A percentile compares a stretch with the other conserved stretches of the same genome.
phyloP scores from a whole-genome alignment of 371 early-diverging fungal species.

The Mortierella sp. region DNA sequence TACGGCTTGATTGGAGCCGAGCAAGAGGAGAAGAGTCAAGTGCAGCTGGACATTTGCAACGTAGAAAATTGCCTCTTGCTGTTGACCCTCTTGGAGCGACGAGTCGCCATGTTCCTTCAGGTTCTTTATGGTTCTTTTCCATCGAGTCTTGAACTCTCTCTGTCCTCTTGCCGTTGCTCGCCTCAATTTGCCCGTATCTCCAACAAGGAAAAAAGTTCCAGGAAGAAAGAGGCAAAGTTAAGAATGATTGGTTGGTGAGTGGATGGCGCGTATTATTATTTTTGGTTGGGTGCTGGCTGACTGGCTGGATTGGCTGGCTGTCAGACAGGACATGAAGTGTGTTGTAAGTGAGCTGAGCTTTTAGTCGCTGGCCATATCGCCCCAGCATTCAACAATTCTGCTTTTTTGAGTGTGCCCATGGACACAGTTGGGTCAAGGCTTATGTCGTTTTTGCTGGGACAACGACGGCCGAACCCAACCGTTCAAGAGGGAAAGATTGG shows the following conservation, averaged over 20 bases:
- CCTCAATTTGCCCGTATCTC: background rate
- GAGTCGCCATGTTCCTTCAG: background rate
- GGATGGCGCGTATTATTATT: conserved; percentile 3
- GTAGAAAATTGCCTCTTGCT: too few species aligned
- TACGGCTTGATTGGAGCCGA: background rate
- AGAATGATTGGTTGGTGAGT: background rate
- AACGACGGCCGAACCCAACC: background rate
- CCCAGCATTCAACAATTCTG: conserved; percentile 1
- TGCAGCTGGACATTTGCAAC: too few species aligned
- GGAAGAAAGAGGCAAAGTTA: background rate
- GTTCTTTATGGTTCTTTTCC: background rate
- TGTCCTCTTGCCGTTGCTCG: too few species aligned
- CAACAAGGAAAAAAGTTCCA: background rate
- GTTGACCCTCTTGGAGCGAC: background rate
- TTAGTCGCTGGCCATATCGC: background rate
- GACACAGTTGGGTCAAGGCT: background rate
- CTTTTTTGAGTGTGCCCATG: background rate
- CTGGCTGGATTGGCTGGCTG: background rate
- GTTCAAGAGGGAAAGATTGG: background rate
- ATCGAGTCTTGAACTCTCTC: background rate
- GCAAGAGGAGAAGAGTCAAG: too few species aligned
- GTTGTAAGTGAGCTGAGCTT: too few species aligned
- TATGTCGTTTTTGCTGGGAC: conserved; percentile 3
- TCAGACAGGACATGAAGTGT: background rate
- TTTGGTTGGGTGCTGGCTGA: conserved; percentile 4